Conservation (phyloP, 192 early-diverging fungal genomes). For the Umbelopsis sp. region DNA sequence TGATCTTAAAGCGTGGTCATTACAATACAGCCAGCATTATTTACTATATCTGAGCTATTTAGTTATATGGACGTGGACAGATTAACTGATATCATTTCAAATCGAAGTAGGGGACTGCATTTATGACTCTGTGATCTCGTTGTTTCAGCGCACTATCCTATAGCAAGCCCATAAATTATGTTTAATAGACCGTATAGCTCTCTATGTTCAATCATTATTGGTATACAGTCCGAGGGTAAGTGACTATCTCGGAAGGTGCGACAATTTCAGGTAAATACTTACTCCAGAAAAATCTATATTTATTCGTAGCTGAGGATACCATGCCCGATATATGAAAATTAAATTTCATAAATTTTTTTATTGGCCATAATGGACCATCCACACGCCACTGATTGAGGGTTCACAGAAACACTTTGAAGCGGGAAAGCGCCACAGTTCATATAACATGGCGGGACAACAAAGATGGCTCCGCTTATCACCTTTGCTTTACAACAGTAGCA, state of each 20-base stretch:
- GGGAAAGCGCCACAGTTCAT: constrained; percentile 18
- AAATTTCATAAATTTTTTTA: not conserved
- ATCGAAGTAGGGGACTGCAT: too few species aligned
- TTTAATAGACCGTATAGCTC: not conserved
- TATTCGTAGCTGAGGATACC: not conserved
- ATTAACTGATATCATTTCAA: too few species aligned
- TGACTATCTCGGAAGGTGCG: not conserved
- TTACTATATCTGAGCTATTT: too few species aligned
- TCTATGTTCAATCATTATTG: not conserved
- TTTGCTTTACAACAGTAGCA: not conserved
- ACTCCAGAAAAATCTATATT: not conserved
- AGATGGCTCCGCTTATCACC: not conserved
- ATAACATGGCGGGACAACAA: not conserved
- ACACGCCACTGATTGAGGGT: not conserved
- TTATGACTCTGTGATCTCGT: too few species aligned
- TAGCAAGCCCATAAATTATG: not conserved
- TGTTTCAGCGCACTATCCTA: too few species aligned
- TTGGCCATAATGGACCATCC: not conserved
- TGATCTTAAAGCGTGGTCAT: too few species aligned
- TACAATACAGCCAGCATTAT: too few species aligned
- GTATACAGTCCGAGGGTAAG: not conserved
- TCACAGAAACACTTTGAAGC: not conserved
- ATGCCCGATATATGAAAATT: constrained; percentile 4
- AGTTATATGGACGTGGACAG: too few species aligned
- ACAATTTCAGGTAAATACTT: not conserved